phyloP scores from a whole-genome alignment of 768 basidiomycete species.

The Xerocomus spinulosus region DNA sequence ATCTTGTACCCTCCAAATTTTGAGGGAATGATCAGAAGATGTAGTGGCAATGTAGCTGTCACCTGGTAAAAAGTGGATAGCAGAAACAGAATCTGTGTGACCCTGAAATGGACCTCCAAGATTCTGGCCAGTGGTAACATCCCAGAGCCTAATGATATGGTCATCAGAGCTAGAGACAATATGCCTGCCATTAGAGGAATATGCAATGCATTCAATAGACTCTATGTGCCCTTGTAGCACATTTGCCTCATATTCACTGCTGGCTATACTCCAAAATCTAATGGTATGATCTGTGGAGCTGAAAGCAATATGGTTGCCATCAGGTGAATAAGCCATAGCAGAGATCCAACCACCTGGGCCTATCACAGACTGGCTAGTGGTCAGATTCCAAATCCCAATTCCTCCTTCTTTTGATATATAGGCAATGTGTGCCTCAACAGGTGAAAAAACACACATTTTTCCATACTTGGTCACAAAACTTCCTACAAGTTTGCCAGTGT shows the following conservation, averaged over 20 bases:
- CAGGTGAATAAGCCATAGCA: too few relatives aligned
- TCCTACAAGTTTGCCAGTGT: too few relatives aligned
- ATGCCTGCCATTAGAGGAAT: background rate
- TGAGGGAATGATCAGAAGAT: background rate
- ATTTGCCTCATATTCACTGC: background rate
- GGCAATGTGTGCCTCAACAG: background rate
- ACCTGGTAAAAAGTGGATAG: constrained; percentile 5
- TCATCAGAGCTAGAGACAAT: background rate
- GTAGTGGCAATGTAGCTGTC: background rate
- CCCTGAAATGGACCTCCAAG: constrained; percentile 6
- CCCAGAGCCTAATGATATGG: constrained; percentile 8
- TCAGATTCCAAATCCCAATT: constrained; percentile 15
- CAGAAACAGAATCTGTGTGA: background rate
- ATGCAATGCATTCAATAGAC: constrained; percentile 1
- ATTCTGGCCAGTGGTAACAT: constrained; percentile 4
- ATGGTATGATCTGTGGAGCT: too few relatives aligned
- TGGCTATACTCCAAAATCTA: too few relatives aligned
- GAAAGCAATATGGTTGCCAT: too few relatives aligned
- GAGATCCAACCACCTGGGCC: background rate
- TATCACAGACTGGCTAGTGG: constrained; percentile 2
- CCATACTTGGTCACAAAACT: too few relatives aligned
- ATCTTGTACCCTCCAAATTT: background rate
- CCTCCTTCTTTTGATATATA: background rate
- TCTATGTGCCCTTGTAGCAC: constrained; percentile 4
- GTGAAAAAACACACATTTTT: too few relatives aligned